Base-by-base conservation (phyloP, 2,329 filamentous ascomycete species). In the Epichloe bromicola region DNA sequence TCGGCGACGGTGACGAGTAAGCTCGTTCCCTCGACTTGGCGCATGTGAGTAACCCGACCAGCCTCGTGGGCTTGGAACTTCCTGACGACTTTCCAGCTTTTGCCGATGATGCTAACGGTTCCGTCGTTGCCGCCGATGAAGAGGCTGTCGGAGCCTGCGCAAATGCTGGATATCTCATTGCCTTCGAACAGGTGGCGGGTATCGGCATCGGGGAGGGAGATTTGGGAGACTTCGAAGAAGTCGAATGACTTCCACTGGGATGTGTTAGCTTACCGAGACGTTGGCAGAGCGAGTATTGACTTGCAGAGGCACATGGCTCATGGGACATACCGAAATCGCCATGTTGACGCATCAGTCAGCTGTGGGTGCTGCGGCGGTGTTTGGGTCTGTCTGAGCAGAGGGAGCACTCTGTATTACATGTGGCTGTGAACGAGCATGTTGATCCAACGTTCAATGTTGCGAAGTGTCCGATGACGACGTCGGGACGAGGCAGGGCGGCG, bases 211-310 rank as follows among this genome's bases (percentile, higher is more conserved):
- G 79, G 79, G 61, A 90, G 77, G 63, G 85, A 82, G 67, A 96
- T 83, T 65, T 86, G 84, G 65, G 82, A 82, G 67, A 95, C 88
- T 71, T 96, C 88, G 79, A 98, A 97, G 83, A 98, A 98, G 77
- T 95, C 90, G 74, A 98, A 98, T 60, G 86, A 84, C 86, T 96
- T 96, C 91, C 93, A 97, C 91, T 95, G 59, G 19, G 8, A 20
- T 5, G 14, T 12, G 37, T 46, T 15, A 46, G 26, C 20, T 47
- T 5, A 47, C 36, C 42, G 26, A 19, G 19, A 26, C 14, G 41
- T 23, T 20, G 39, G 17, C 12, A 3, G 23, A 42, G 10, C 1
- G 15, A 43, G 20, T 30, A 30, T 30, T 30, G 30, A 30, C 8
- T 11, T 46, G 20, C 23, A 36, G 12, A 46, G n/a, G 17, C 26